Conservation (phyloP, 805 yeast genomes). For the Dipodascus albidus region DNA sequence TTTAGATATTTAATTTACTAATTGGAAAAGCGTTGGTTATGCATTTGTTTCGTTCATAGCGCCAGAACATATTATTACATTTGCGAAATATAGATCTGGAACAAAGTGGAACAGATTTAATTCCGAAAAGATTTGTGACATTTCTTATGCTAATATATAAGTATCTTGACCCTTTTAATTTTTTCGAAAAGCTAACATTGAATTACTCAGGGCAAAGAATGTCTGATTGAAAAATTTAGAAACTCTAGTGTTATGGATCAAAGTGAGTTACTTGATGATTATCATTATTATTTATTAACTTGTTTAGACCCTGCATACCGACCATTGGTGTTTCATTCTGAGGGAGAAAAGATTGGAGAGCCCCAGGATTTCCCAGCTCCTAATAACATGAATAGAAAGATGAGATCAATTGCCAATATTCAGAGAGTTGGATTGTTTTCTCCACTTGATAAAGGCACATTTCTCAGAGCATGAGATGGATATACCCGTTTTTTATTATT, state of each 20-base stretch:
- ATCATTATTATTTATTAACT: constrained; percentile 4
- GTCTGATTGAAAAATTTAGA: constrained; percentile 36
- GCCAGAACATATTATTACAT: constrained; percentile 33
- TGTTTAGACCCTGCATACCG: constrained; percentile 31
- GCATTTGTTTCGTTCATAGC: constrained; percentile 40
- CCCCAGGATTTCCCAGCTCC: constrained; percentile 34
- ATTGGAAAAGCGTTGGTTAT: constrained; percentile 33
- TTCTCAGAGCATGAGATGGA: neutral
- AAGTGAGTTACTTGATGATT: constrained; percentile 8
- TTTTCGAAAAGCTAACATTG: neutral
- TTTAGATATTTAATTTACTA: neutral
- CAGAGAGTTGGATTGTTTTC: constrained; percentile 18
- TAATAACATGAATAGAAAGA: constrained; percentile 23
- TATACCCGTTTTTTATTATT: neutral
- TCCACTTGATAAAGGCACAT: constrained; percentile 8
- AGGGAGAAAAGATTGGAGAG: constrained; percentile 32
- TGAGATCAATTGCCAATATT: constrained; percentile 25
- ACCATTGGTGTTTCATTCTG: constrained; percentile 36
- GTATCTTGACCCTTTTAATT: constrained; percentile 8
- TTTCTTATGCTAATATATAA: constrained; percentile 38
- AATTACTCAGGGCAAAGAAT: constrained; percentile 33
- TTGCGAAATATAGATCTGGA: constrained; percentile 36
- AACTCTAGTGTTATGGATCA: constrained; percentile 40
- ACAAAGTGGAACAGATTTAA: constrained; percentile 37
- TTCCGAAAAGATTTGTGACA: constrained; percentile 39